Evolutionary conservation across 805 yeast genomes (phyloP).

Genomic region (Suhomyces pyralidae): DNA sequence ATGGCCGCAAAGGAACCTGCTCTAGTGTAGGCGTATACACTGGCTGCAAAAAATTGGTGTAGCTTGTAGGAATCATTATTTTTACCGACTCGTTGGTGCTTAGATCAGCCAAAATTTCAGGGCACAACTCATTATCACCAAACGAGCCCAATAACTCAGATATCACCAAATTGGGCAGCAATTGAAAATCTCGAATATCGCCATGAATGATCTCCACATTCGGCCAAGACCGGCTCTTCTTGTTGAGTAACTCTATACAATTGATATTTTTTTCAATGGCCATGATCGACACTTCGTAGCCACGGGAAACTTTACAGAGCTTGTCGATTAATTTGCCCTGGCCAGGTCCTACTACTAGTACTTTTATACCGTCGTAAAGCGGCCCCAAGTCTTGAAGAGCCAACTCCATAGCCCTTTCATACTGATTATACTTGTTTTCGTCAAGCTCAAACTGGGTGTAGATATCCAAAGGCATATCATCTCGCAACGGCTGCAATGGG

Average conservation of each 20-base stretch:
- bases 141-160: constrained; percentile 87
- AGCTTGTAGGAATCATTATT: constrained; percentile 44
- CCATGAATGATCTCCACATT: constrained; percentile 49
- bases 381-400: constrained; percentile 40
- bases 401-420: constrained; percentile 58
- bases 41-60: constrained; percentile 64
- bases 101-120: constrained; percentile 59
- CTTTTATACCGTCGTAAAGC: constrained; percentile 7
- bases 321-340: constrained; percentile 73
- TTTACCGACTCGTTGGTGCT: constrained; percentile 33
- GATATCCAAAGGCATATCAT: constrained; percentile 53
- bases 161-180: constrained; percentile 53
- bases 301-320: constrained; percentile 8
- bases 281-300: constrained; percentile 9
- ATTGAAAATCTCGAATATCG: constrained; percentile 49
- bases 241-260: constrained; percentile 51
- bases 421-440: constrained; percentile 61
- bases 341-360: constrained; percentile 83
- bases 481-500: constrained; percentile 73
- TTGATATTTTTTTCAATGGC: constrained; percentile 74
- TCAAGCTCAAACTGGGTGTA: constrained; percentile 76
- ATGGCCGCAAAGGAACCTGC: constrained; percentile 16
- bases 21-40: constrained; percentile 51
- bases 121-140: constrained; percentile 88
- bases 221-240: constrained; percentile 53